Evolutionary conservation across 345 rosid genomes (phyloP).

Genomic region (Eucalyptus regnans): DNA sequence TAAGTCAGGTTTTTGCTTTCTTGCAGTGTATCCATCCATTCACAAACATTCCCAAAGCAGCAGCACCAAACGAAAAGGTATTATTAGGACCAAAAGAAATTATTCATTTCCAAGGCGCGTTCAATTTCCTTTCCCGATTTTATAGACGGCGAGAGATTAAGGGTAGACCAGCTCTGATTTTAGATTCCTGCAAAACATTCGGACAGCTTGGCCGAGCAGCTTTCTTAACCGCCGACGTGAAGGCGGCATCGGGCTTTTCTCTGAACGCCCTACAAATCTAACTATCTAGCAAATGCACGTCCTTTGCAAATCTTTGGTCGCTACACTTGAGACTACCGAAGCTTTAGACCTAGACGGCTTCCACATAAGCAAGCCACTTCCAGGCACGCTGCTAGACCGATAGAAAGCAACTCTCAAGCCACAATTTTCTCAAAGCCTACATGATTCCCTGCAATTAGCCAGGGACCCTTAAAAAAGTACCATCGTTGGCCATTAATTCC

Average conservation of each 20-base stretch:
- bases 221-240: neutral
- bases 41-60: neutral
- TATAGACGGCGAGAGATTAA: neutral
- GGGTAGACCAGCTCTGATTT: neutral
- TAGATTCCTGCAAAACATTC: neutral
- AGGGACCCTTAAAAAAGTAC: neutral
- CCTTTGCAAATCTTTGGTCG: neutral
- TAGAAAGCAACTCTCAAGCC: neutral
- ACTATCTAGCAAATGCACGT: neutral
- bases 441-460: neutral
- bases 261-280: neutral
- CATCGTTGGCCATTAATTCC: neutral
- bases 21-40: neutral
- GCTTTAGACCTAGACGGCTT: neutral
- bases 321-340: neutral
- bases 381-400: neutral
- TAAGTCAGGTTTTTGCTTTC: neutral
- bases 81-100: too few relatives aligned
- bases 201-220: neutral
- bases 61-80: neutral
- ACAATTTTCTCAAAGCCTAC: neutral
- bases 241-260: neutral
- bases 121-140: neutral
- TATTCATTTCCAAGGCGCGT: neutral
- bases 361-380: neutral